Conservation (phyloP, 305 asterid genomes). For the Withania somnifera region DNA sequence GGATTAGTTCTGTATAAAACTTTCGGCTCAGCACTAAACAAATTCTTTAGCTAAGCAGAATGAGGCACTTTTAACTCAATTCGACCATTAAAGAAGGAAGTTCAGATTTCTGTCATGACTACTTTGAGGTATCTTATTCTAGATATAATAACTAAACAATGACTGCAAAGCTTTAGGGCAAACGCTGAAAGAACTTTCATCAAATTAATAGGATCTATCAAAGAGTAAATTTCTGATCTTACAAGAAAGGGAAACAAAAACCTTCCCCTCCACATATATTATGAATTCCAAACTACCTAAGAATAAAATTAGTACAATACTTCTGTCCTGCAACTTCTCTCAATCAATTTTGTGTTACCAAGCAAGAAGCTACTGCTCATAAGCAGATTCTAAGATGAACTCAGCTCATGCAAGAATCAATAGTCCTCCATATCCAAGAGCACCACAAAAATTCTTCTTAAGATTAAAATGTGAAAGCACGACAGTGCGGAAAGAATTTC, state of each 20-base stretch:
- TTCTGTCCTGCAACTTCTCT: constrained; percentile 25
- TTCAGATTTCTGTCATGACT: background rate
- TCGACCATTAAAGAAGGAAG: background rate
- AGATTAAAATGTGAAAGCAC: constrained; percentile 7
- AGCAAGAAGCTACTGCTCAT: constrained; percentile 12
- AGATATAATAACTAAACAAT: background rate
- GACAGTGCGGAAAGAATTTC: constrained; percentile 16
- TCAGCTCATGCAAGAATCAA: background rate
- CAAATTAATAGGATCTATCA: constrained; percentile 1
- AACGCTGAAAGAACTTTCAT: background rate
- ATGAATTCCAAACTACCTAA: constrained; percentile 10
- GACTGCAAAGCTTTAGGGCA: background rate
- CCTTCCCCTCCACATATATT: constrained; percentile 11
- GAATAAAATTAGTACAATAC: constrained; percentile 12
- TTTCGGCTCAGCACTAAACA: background rate
- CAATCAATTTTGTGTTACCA: constrained; percentile 15
- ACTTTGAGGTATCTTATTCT: background rate
- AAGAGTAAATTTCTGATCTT: constrained; percentile 2
- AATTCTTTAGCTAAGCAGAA: background rate
- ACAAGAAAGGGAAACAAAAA: constrained; percentile 11
- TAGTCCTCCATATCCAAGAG: constrained; percentile 7
- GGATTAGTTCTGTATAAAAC: background rate
- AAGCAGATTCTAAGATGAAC: background rate
- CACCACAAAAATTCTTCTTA: constrained; percentile 17
- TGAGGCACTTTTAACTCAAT: background rate